These are phyloP conservation scores for Withania somnifera DNA, from an alignment of 305 asterid species.

Conservation along the genomic window DNA sequence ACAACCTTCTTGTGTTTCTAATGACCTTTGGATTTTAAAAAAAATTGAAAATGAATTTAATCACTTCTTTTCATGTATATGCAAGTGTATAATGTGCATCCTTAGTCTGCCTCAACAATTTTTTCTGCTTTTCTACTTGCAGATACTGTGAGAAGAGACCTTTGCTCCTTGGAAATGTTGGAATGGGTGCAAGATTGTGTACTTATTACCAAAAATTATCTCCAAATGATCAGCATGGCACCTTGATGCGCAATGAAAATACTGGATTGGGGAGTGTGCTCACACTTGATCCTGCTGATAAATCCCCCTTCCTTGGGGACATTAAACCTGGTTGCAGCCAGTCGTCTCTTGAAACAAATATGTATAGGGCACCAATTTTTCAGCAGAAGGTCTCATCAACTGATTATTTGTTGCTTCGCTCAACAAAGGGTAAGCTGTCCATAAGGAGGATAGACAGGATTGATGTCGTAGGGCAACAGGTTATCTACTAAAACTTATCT, in stretches of 20 bases:
- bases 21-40: not conserved
- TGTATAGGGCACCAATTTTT: slow-evolving; percentile 94
- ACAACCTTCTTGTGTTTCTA: not conserved
- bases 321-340: slow-evolving; percentile 86
- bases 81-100: not conserved
- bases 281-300: slow-evolving; percentile 88
- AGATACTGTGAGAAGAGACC: slow-evolving; percentile 99
- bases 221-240: slow-evolving; percentile 70
- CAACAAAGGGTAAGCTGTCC: slow-evolving; percentile 98
- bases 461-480: slow-evolving; percentile 99
- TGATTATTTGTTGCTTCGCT: slow-evolving; percentile 91
- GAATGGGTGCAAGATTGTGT: slow-evolving; percentile 98
- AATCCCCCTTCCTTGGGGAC: slow-evolving; percentile 98
- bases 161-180: slow-evolving; percentile 89
- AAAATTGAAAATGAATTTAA: not conserved
- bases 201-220: slow-evolving; percentile 85
- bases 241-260: slow-evolving; percentile 57
- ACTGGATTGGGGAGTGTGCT: slow-evolving; percentile 77
- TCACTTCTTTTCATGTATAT: not conserved
- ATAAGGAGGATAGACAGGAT: slow-evolving; percentile 96
- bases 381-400: slow-evolving; percentile 83
- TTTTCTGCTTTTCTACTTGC: slow-evolving; percentile 3
- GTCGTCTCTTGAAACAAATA: slow-evolving; percentile 90
- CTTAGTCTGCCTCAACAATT: not conserved
- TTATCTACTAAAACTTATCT: slow-evolving; percentile 1